Conservation (phyloP, 495 filamentous ascomycete genomes). For the Xanthoparmelia taractica region DNA sequence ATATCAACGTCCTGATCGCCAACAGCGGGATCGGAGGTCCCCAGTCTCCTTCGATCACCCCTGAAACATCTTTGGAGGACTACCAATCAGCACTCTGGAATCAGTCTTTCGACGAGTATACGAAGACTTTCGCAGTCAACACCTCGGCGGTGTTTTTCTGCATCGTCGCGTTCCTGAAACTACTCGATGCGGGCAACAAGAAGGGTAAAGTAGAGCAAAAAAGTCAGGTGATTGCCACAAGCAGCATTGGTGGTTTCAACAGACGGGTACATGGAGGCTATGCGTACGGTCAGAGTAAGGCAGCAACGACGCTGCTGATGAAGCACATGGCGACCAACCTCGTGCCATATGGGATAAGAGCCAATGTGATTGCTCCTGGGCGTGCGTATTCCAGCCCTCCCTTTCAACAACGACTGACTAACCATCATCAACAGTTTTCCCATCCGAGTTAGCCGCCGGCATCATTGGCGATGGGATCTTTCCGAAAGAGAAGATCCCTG, state of each 20-base stretch:
- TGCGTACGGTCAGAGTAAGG: slow-evolving; percentile 57
- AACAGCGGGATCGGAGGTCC: slow-evolving; percentile 58
- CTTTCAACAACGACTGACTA: neutral
- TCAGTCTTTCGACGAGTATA: slow-evolving; percentile 44
- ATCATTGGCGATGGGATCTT: slow-evolving; percentile 35
- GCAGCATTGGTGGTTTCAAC: slow-evolving; percentile 50
- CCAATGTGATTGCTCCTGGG: slow-evolving; percentile 55
- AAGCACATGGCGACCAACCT: slow-evolving; percentile 50
- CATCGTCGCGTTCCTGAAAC: slow-evolving; percentile 37
- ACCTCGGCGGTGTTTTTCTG: slow-evolving; percentile 33
- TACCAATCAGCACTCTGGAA: slow-evolving; percentile 43
- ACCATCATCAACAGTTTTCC: slow-evolving; percentile 39
- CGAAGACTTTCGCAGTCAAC: slow-evolving; percentile 33
- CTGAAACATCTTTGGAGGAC: slow-evolving; percentile 36
- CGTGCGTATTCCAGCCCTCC: slow-evolving; percentile 36
- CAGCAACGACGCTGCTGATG: slow-evolving; percentile 51
- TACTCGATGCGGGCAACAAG: slow-evolving; percentile 39
- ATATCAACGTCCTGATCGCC: slow-evolving; percentile 56
- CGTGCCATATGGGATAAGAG: slow-evolving; percentile 50
- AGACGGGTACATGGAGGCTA: slow-evolving; percentile 45
- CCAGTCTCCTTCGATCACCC: slow-evolving; percentile 26
- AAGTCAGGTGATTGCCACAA: slow-evolving; percentile 57
- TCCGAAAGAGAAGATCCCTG: slow-evolving; percentile 40
- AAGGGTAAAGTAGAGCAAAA: slow-evolving; percentile 41
- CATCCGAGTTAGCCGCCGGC: slow-evolving; percentile 49